These are phyloP conservation scores for Aristolochia fimbriata DNA, from an alignment of 164 flowering plant species.

Conservation along the genomic window DNA sequence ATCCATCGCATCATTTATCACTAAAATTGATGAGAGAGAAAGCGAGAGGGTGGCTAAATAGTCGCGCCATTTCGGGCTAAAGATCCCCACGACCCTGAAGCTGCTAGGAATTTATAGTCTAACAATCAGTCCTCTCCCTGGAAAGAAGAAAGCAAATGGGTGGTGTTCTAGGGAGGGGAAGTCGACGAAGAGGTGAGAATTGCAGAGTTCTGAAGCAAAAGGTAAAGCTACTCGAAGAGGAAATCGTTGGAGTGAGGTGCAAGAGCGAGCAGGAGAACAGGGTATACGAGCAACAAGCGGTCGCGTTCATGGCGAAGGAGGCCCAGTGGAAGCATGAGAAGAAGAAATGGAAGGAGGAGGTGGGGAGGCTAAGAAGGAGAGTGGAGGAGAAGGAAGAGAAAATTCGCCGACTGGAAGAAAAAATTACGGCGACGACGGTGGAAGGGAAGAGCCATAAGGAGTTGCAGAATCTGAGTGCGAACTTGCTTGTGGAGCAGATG, in stretches of 20 bases:
- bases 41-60: too few species aligned
- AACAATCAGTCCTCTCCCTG: too few species aligned
- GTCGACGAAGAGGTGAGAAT: not conserved
- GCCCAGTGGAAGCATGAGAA: conserved; percentile 6
- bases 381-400: conserved; percentile 8
- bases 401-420: conserved; percentile 5
- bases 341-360: conserved; percentile 10
- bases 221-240: conserved; percentile 4
- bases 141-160: too few species aligned
- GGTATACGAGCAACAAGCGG: not conserved
- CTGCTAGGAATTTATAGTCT: too few species aligned
- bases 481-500: conserved; percentile 34
- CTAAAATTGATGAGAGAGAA: too few species aligned
- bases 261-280: conserved; percentile 7
- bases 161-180: not conserved
- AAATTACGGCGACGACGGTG: not conserved
- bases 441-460: conserved; percentile 13
- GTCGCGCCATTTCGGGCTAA: too few species aligned
- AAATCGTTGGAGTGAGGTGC: conserved; percentile 2
- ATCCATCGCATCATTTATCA: too few species aligned
- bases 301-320: conserved; percentile 3
- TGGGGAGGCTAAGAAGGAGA: not conserved
- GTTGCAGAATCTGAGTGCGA: conserved; percentile 14
- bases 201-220: not conserved
- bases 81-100: too few species aligned